A percentile compares a stretch with the other conserved stretches of the same genome.
Evolutionary conservation across 208 protist species (phyloP).

Genomic region (Acanthamoeba triangularis): DNA sequence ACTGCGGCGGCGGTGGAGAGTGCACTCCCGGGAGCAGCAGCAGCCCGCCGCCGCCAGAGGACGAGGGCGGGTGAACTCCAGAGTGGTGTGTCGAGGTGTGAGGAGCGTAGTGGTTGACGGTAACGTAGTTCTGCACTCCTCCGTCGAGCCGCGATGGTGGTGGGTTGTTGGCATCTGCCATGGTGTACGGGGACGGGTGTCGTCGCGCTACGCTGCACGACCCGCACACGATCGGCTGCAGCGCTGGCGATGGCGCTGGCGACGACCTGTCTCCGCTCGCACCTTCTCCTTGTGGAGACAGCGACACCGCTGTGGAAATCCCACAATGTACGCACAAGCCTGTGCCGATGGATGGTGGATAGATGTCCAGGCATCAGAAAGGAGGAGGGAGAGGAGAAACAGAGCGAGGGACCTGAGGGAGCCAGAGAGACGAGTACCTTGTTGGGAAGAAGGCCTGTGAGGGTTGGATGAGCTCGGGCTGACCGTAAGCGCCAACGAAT

Average conservation of each 20-base stretch:
- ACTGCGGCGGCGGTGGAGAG: neutral
- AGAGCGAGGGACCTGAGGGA: too few relatives aligned
- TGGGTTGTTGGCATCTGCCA: neutral
- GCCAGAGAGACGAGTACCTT: too few relatives aligned
- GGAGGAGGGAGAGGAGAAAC: too few relatives aligned
- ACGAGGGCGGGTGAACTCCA: neutral
- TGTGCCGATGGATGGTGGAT: too few relatives aligned
- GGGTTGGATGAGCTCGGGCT: neutral
- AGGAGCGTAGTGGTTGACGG: neutral
- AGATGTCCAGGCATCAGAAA: neutral
- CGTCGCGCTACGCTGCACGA: neutral
- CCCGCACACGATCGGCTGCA: neutral
- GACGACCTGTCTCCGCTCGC: neutral
- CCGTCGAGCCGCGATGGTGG: too few relatives aligned
- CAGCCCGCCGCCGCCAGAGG: neutral
- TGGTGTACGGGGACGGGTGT: neutral
- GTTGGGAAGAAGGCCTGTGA: neutral
- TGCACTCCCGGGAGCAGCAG: neutral
- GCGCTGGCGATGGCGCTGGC: too few relatives aligned
- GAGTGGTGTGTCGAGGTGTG: neutral
- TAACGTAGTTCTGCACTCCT: neutral
- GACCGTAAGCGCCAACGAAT: neutral
- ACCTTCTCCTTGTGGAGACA: too few relatives aligned
- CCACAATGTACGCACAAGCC: neutral
- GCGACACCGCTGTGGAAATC: neutral